phyloP scores from a whole-genome alignment of 768 basidiomycete genomes.

The Tylopilus intermedius region DNA sequence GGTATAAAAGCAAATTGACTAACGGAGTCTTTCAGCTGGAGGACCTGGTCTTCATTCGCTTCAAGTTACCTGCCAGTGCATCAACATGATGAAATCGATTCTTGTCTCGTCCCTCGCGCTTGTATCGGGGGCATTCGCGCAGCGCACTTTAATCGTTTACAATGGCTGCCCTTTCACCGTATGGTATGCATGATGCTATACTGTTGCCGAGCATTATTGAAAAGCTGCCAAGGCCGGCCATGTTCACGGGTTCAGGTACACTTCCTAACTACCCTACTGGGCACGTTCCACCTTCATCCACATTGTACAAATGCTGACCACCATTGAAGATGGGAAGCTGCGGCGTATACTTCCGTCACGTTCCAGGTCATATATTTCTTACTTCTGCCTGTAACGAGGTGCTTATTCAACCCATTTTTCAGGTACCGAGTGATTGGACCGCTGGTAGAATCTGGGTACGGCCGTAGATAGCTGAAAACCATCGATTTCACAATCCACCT shows the following conservation, averaged over 20 bases:
- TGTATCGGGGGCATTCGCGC: slow-evolving; percentile 33
- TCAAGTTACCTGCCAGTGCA: background rate
- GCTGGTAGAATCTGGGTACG: slow-evolving; percentile 61
- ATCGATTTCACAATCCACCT: background rate
- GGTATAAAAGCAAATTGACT: slow-evolving; percentile 16
- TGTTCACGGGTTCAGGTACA: slow-evolving; percentile 56
- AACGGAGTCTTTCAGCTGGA: background rate
- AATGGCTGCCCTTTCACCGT: slow-evolving; percentile 67
- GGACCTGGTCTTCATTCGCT: background rate
- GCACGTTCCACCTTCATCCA: slow-evolving; percentile 26
- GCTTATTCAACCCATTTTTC: background rate
- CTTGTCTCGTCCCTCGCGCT: slow-evolving; percentile 28
- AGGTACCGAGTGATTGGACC: slow-evolving; percentile 61
- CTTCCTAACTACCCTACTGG: slow-evolving; percentile 43
- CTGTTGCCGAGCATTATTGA: background rate
- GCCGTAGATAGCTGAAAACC: background rate
- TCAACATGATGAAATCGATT: slow-evolving; percentile 20
- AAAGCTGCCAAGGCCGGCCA: slow-evolving; percentile 40
- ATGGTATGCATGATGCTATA: slow-evolving; percentile 40
- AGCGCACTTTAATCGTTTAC: slow-evolving; percentile 54
- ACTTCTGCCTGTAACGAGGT: background rate
- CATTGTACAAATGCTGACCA: background rate
- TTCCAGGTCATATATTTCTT: slow-evolving; percentile 18
- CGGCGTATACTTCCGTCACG: slow-evolving; percentile 21
- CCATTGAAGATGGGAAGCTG: slow-evolving; percentile 32